Conservation (phyloP, 495 filamentous ascomycete genomes). For the Podospora pseudocomata region DNA sequence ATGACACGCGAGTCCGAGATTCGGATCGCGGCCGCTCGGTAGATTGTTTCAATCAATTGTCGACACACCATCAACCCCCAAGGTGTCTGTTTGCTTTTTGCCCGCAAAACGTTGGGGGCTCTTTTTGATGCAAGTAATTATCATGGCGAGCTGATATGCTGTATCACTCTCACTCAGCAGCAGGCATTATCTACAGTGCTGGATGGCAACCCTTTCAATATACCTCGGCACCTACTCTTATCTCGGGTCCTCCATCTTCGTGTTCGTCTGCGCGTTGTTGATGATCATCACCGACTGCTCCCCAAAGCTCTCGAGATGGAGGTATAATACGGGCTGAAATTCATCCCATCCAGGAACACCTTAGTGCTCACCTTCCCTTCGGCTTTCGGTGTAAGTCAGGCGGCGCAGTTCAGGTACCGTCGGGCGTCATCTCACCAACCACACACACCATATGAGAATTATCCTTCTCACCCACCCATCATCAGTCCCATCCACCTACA, state of each 20-base stretch:
- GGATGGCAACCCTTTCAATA: background rate
- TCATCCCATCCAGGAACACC: background rate
- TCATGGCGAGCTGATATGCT: background rate
- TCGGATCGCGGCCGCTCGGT: background rate
- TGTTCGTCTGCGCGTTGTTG: background rate
- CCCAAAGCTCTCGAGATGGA: background rate
- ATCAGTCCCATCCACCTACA: background rate
- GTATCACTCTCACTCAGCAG: background rate
- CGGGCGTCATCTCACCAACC: background rate
- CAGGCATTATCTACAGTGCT: background rate
- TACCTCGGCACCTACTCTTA: background rate
- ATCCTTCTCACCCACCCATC: background rate
- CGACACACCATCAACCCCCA: background rate
- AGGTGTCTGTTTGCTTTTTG: background rate
- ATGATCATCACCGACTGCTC: background rate
- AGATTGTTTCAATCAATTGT: background rate
- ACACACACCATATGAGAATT: background rate
- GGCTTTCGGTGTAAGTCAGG: background rate
- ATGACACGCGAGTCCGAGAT: background rate
- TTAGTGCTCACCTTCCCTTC: background rate
- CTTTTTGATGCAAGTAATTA: background rate
- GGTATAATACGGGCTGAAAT: background rate
- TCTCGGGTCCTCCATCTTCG: background rate
- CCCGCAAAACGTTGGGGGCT: background rate
- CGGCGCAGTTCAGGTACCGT: background rate